Conservation (phyloP, 345 rosid genomes). For the Ceriops decandra region DNA sequence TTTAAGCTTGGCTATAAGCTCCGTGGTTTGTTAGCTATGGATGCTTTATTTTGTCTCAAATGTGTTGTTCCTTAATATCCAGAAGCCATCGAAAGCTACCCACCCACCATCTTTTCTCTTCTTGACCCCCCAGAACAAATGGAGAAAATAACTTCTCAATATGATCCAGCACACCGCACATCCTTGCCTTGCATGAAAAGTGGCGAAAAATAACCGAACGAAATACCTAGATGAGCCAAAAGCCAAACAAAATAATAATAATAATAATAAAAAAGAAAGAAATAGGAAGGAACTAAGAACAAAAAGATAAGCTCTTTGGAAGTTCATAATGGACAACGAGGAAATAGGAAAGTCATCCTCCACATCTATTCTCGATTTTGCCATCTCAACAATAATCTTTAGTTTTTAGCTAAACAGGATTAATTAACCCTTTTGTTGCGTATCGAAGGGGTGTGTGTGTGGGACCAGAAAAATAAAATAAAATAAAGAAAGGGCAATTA, state of each 20-base stretch:
- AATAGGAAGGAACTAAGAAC: neutral
- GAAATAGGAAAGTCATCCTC: too few relatives aligned
- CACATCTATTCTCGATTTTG: too few relatives aligned
- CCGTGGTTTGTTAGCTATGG: constrained; percentile 36
- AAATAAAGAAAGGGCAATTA: too few relatives aligned
- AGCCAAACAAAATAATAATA: neutral
- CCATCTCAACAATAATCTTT: neutral
- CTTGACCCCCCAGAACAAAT: constrained; percentile 9
- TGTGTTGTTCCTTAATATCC: neutral
- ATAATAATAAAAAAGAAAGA: neutral
- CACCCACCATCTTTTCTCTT: constrained; percentile 35
- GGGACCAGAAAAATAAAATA: too few relatives aligned
- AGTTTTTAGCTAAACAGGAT: neutral
- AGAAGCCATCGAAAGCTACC: constrained; percentile 34
- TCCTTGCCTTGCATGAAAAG: neutral
- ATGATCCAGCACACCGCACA: constrained; percentile 11
- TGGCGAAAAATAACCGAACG: neutral
- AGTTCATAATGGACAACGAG: neutral
- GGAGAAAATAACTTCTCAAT: constrained; percentile 27
- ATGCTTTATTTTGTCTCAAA: constrained; percentile 25
- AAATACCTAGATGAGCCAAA: neutral
- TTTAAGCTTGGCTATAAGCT: constrained; percentile 17
- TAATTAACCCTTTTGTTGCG: neutral
- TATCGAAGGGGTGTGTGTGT: neutral
- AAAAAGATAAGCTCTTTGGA: neutral